phyloP scores from a whole-genome alignment of 2,329 filamentous ascomycete species.

The Cephalotrichum gorgonifer region DNA sequence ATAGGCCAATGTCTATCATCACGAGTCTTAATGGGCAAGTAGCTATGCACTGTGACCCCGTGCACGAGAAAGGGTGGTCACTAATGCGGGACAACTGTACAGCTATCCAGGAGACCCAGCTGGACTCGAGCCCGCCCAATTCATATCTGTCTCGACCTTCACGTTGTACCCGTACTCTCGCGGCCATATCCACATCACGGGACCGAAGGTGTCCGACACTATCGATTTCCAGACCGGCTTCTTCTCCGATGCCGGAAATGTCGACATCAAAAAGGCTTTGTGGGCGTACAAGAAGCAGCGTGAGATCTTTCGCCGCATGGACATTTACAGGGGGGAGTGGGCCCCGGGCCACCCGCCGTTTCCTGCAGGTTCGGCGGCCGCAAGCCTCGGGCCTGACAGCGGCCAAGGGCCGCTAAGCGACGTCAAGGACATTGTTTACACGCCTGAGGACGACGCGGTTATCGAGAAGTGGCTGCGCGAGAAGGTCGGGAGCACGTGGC shows the following conservation, averaged over 20 bases:
- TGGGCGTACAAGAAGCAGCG: conserved; percentile 56
- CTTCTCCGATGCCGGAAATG: conserved; percentile 35
- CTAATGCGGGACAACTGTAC: too few relatives aligned
- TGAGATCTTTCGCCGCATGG: conserved; percentile 46
- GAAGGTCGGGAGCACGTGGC: conserved; percentile 29
- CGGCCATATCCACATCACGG: conserved; percentile 49
- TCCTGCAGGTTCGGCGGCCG: conserved; percentile 25
- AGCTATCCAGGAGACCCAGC: too few relatives aligned
- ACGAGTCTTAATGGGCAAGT: conserved; percentile 17
- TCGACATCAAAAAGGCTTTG: conserved; percentile 46
- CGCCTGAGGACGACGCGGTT: conserved; percentile 33
- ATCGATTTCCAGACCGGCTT: conserved; percentile 49
- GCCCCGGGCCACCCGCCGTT: conserved; percentile 31
- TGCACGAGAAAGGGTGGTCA: too few relatives aligned
- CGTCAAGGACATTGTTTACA: conserved; percentile 33
- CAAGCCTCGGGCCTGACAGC: conserved; percentile 14
- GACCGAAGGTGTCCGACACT: conserved; percentile 26
- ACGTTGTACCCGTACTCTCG: conserved; percentile 51
- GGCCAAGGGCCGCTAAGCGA: too few relatives aligned
- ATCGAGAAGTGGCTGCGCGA: conserved; percentile 31
- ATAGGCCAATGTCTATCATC: conserved; percentile 38
- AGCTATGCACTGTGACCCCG: too few relatives aligned
- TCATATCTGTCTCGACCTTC: conserved; percentile 41
- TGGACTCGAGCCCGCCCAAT: conserved; percentile 29
- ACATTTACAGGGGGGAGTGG: conserved; percentile 37